phyloP scores from a whole-genome alignment of 176 grass and related monocot species.

The Rhynchospora tenuis region DNA sequence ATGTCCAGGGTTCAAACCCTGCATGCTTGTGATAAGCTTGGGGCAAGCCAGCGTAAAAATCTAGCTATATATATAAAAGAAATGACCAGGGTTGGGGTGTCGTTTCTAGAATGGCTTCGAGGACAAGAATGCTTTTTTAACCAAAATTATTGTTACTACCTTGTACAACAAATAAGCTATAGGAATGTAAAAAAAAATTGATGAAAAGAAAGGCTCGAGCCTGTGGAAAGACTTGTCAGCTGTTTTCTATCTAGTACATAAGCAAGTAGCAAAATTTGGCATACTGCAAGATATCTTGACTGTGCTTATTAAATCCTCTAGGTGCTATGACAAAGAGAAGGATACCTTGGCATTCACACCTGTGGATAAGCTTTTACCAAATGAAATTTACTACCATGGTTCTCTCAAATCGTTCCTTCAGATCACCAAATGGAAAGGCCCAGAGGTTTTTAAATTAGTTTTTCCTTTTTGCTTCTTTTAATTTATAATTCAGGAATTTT shows the following conservation, averaged over 20 bases:
- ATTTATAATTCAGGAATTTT: not conserved
- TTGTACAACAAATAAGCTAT: not conserved
- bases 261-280: not conserved
- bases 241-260: not conserved
- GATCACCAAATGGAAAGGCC: conserved; percentile 96
- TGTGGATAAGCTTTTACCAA: conserved; percentile 71
- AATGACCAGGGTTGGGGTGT: too few species aligned
- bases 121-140: too few species aligned
- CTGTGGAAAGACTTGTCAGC: not conserved
- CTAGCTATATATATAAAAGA: too few species aligned
- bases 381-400: conserved; percentile 89
- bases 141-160: not conserved
- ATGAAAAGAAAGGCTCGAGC: not conserved
- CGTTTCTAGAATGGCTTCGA: too few species aligned
- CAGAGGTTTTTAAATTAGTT: conserved; percentile 47
- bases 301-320: conserved; percentile 34
- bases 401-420: conserved; percentile 96
- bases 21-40: too few species aligned
- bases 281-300: conserved; percentile 23
- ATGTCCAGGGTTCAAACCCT: too few species aligned
- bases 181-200: not conserved
- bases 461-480: not conserved
- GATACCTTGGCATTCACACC: conserved; percentile 87
- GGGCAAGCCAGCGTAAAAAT: too few species aligned
- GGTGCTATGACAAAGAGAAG: conserved; percentile 84